These are phyloP conservation scores for Umbellularia californica DNA, from an alignment of 164 flowering plant genomes.

Conservation along the genomic window DNA sequence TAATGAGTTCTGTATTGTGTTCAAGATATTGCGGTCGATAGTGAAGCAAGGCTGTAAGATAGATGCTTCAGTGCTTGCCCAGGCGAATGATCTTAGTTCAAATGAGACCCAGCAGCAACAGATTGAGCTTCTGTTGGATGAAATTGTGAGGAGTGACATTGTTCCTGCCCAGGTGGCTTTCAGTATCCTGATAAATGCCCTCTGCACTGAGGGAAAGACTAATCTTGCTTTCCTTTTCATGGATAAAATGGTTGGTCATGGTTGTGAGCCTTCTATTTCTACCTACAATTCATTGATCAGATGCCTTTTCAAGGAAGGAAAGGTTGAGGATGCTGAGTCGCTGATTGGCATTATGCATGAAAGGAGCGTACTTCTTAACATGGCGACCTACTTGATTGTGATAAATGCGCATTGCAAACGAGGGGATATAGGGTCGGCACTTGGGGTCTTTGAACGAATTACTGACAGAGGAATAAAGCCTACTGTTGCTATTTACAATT, in stretches of 20 bases:
- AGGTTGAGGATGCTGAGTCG: slow-evolving; percentile 29
- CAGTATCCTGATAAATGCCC: slow-evolving; percentile 38
- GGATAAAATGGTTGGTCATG: slow-evolving; percentile 36
- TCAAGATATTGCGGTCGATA: slow-evolving; percentile 29
- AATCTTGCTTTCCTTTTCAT: slow-evolving; percentile 35
- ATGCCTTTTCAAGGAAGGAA: slow-evolving; percentile 39
- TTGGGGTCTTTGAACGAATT: slow-evolving; percentile 38
- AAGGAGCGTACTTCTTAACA: slow-evolving; percentile 24
- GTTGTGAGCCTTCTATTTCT: slow-evolving; percentile 38
- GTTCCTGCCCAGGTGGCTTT: slow-evolving; percentile 33
- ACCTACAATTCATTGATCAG: slow-evolving; percentile 59
- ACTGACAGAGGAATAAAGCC: slow-evolving; percentile 45
- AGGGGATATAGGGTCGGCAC: slow-evolving; percentile 38
- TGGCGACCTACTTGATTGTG: slow-evolving; percentile 46
- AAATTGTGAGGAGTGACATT: slow-evolving; percentile 24
- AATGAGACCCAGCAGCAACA: slow-evolving; percentile 20
- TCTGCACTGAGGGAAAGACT: slow-evolving; percentile 37
- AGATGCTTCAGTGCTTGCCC: slow-evolving; percentile 14
- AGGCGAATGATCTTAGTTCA: slow-evolving; percentile 2
- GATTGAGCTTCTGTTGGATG: slow-evolving; percentile 36
- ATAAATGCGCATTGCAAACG: slow-evolving; percentile 42
- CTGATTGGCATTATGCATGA: slow-evolving; percentile 35
- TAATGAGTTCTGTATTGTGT: slow-evolving; percentile 31
- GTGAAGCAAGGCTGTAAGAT: slow-evolving; percentile 32
- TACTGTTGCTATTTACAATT: slow-evolving; percentile 54